phyloP scores from a whole-genome alignment of 768 basidiomycete genomes.

The Mycena epipterygia region DNA sequence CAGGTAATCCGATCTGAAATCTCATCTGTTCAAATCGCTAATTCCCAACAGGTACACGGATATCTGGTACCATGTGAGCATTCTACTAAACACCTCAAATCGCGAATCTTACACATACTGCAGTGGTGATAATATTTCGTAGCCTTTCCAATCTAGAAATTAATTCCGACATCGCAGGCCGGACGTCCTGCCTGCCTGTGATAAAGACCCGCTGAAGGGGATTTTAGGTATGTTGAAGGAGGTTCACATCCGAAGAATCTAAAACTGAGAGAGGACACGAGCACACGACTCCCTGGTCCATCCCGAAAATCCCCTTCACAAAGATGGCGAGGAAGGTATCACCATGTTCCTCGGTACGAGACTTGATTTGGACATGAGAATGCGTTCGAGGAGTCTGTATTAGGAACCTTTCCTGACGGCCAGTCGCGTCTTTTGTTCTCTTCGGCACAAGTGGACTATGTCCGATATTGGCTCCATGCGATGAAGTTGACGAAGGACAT shows the following conservation, averaged over 20 bases:
- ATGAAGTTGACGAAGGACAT: conserved; percentile 74
- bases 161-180: conserved; percentile 58
- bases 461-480: conserved; percentile 86
- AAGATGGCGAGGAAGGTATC: conserved; percentile 73
- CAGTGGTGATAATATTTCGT: conserved; percentile 14
- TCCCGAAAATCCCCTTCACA: conserved; percentile 79
- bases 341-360: conserved; percentile 77
- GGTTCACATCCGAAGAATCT: not conserved
- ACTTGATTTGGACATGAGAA: not conserved
- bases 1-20: conserved; percentile 57
- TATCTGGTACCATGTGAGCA: conserved; percentile 82
- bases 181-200: conserved; percentile 66
- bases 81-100: not conserved
- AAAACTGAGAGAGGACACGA: conserved; percentile 28
- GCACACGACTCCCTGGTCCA: conserved; percentile 79
- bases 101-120: not conserved
- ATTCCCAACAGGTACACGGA: conserved; percentile 60
- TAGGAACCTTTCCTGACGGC: conserved; percentile 78
- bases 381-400: not conserved
- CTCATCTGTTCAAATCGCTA: not conserved
- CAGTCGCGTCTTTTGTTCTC: conserved; percentile 87
- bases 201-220: conserved; percentile 76
- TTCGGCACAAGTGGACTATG: conserved; percentile 87
- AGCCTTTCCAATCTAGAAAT: not conserved
- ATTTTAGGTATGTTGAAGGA: conserved; percentile 60